A percentile compares a stretch with the other conserved stretches of the same genome.
Evolutionary conservation across 108 stramenopile species (phyloP).

Genomic region (Pseudonitzschia pungens): DNA sequence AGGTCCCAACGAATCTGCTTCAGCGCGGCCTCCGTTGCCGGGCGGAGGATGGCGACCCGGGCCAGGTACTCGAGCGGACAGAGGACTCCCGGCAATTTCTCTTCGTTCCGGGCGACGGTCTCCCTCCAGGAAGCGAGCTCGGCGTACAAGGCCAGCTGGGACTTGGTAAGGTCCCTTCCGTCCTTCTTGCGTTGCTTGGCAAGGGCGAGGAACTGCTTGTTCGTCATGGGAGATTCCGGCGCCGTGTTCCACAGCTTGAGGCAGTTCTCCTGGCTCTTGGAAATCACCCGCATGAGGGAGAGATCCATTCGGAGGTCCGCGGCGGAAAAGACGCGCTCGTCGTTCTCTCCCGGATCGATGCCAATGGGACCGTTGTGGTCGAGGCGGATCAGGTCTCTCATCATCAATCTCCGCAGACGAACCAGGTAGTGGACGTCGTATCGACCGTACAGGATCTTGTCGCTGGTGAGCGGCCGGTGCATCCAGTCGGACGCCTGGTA

Average conservation of each 20-base stretch:
- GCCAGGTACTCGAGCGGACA: slow-evolving; percentile 69
- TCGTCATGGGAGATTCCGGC: slow-evolving; percentile 40
- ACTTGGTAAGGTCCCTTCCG: slow-evolving; percentile 44
- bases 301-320: slow-evolving; percentile 55
- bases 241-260: slow-evolving; percentile 54
- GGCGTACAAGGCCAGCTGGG: slow-evolving; percentile 57
- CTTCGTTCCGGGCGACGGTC: slow-evolving; percentile 40
- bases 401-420: slow-evolving; percentile 64
- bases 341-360: too few relatives aligned
- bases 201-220: slow-evolving; percentile 38
- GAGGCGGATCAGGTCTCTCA: slow-evolving; percentile 76
- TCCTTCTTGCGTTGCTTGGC: slow-evolving; percentile 14
- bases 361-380: too few relatives aligned
- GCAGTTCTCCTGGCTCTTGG: slow-evolving; percentile 68
- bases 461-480: slow-evolving; percentile 75
- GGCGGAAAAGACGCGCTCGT: slow-evolving; percentile 16
- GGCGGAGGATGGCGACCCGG: slow-evolving; percentile 49
- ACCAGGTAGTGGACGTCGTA: slow-evolving; percentile 83
- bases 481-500: slow-evolving; percentile 93
- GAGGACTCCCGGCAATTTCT: slow-evolving; percentile 38
- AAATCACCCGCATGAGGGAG: slow-evolving; percentile 59
- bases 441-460: slow-evolving; percentile 84
- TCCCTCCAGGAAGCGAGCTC: slow-evolving; percentile 58
- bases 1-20: slow-evolving; percentile 13
- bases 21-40: slow-evolving; percentile 25